Base-by-base conservation (phyloP, 2,329 filamentous ascomycete genomes). In the Dothistroma pini region DNA sequence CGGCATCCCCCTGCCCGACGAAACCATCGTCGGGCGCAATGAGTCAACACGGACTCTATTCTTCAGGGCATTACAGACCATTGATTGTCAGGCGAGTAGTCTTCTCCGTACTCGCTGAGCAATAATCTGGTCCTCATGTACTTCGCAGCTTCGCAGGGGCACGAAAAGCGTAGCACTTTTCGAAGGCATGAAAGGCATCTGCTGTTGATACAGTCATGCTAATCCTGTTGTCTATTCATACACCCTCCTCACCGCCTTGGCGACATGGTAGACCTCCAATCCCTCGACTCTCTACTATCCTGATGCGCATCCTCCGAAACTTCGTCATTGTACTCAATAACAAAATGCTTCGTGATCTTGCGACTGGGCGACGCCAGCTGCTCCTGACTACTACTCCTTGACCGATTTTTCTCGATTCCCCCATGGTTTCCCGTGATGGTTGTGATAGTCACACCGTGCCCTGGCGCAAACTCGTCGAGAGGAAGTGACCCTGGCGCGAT, bases 301-400 rank as follows among this genome's bases (percentile, higher is more conserved):
- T 52, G 49, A 29, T 31, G 19, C 21, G 22, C 25, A 19, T 52
- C 49, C 2, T 52, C 49, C 12, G 16, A 29, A 6, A 12, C 4
- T 10, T 52, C 54, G 21, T 61, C 58, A 49, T 64, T 59, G 48
- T 79, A 67, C 54, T 68, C 65, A 2, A 68, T 59, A 0, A 68
- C 59, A 35, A 61, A 57, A 12, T 60, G 54, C 51, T 60, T 67
- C 35, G 53, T 63, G 50, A 68, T 67, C 41, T 62, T 62, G 21
- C 61, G 35, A 1, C 16, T 32, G n/a, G 57, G 52, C 19, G 54
- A 34, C n/a, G 66, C 58, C 4, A 67, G 44, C n/a, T 51, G 55
- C 31, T 67, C 67, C 47, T 62, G 56, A 51, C 65, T 67, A 51
- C 62, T 66, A 38, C 62, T 65, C 11, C 59, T 47, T 34, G 62